Evolutionary conservation across 352 stramenopile species (phyloP).

Genomic region (Phytopythium chamaehyphon): DNA sequence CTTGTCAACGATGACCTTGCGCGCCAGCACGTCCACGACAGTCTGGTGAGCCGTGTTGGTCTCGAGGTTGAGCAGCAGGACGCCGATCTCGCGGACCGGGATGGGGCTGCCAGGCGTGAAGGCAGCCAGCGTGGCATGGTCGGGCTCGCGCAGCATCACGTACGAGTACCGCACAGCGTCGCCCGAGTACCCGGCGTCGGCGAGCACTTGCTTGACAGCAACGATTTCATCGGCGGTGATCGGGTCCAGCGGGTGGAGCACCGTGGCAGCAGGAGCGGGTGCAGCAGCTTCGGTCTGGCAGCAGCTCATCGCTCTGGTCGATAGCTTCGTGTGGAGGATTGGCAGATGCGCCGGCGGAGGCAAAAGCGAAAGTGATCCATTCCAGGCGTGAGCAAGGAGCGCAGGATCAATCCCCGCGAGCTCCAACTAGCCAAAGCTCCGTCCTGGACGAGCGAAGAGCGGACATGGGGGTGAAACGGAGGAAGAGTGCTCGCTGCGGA

Average conservation of each 20-base stretch:
- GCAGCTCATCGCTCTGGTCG: conserved; percentile 12
- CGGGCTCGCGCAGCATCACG: conserved; percentile 47
- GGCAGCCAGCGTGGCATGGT: conserved; percentile 34
- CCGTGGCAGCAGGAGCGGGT: conserved; percentile 4
- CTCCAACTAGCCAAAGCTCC: not conserved
- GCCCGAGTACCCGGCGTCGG: conserved; percentile 27
- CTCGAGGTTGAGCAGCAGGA: conserved; percentile 32
- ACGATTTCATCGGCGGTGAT: conserved; percentile 38
- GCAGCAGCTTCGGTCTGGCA: conserved; percentile 10
- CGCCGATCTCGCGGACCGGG: conserved; percentile 32
- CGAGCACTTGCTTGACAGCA: conserved; percentile 39
- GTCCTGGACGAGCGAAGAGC: not conserved
- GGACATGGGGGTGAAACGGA: conserved; percentile 3
- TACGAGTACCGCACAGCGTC: conserved; percentile 39
- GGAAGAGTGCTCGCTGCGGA: not conserved
- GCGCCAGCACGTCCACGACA: conserved; percentile 34
- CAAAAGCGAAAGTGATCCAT: conserved; percentile 10
- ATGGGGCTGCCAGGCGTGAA: conserved; percentile 29
- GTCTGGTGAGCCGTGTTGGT: conserved; percentile 28
- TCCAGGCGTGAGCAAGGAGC: too few species aligned
- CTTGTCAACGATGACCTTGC: conserved; percentile 22
- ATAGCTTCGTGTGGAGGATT: not conserved
- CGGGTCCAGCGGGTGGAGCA: conserved; percentile 38
- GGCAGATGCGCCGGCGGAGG: conserved; percentile 4
- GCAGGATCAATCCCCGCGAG: not conserved